Evolutionary conservation across 805 yeast species (phyloP), one percentile per base, ranked within the genome.

Genomic region (Torulaspora microellipsoides): DNA sequence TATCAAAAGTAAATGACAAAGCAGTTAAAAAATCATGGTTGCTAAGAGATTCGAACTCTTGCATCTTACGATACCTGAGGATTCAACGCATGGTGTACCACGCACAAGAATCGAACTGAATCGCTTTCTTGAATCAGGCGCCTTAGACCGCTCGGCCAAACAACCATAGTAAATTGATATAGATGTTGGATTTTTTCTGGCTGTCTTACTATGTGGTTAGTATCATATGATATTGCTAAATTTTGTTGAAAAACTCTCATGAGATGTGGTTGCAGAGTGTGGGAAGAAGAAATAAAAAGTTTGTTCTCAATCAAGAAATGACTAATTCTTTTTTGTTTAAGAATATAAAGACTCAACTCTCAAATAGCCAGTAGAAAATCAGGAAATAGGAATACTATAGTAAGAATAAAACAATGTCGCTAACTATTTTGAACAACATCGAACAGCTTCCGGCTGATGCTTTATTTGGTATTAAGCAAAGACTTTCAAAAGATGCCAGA

Each of bases 391-490:
- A 20, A 20, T 3, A 17, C 20, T 17, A 17, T 3, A 17, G 5
- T 3, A 20, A 20, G 7, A 20, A 6, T 20, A 10, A 3, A 31
- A 2, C 9, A 3, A 58, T 54, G 60, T 55, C 57, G 29, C 49
- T 40, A 49, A 53, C 59, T 38, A 50, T 54, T 15, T 54, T 64
- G 52, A 68, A 78, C 40, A 70, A 73, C 51, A 72, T 85, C 51
- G 73, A 73, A 38, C 77, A 75, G 55, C 68, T 84, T 47, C 95
- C 96, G 23, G 84, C 91, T 27, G 97, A 89, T 66, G 89, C 96
- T 6, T 75, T 89, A 42, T 90, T 89, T 56, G 93, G 85, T 7
- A 75, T 89, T 51, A 85, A 83, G 65, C 81, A 83, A 33, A 73
- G 91, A 60, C 79, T 68, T 58, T 57, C 64, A 17, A 71, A 74